Percentiles rank a stretch among this genome's conserved stretches.
Evolutionary conservation across 2,329 filamentous ascomycete genomes (phyloP).

Genomic region (Colletotrichum sublineola): DNA sequence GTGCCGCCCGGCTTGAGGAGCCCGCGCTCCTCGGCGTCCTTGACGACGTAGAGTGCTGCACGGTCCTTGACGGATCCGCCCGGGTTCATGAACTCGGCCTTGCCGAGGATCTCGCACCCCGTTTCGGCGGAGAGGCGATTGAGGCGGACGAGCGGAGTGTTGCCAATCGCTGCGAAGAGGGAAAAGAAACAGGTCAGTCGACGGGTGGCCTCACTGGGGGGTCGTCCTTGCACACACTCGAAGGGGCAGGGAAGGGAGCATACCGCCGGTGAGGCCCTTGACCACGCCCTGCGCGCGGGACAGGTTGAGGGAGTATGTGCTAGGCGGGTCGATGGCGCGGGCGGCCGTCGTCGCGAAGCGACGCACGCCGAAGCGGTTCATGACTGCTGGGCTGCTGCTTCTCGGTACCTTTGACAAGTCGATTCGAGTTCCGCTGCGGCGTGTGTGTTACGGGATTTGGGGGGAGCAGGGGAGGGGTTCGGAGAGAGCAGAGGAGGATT

Average conservation of each 20-base stretch:
- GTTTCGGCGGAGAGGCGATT: slow-evolving; percentile 91
- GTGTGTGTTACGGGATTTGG: not conserved
- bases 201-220: not conserved
- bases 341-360: slow-evolving; percentile 75
- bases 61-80: slow-evolving; percentile 97
- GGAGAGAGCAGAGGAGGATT: not conserved
- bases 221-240: not conserved
- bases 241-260: not conserved
- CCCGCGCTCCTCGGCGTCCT: slow-evolving; percentile 91
- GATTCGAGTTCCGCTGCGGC: not conserved
- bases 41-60: slow-evolving; percentile 92
- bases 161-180: slow-evolving; percentile 82
- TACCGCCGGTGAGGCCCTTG: slow-evolving; percentile 86
- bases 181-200: not conserved
- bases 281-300: slow-evolving; percentile 85
- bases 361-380: slow-evolving; percentile 79
- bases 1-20: slow-evolving; percentile 88
- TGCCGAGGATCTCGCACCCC: slow-evolving; percentile 93
- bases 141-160: slow-evolving; percentile 93
- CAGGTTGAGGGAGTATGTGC: slow-evolving; percentile 76
- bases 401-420: not conserved
- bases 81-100: slow-evolving; percentile 99
- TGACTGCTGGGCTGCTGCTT: slow-evolving; percentile 52
- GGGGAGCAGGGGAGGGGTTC: not conserved
- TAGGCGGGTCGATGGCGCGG: slow-evolving; percentile 59